Evolutionary conservation across 2,329 filamentous ascomycete genomes (phyloP).

Genomic region (Epichloe scottii): DNA sequence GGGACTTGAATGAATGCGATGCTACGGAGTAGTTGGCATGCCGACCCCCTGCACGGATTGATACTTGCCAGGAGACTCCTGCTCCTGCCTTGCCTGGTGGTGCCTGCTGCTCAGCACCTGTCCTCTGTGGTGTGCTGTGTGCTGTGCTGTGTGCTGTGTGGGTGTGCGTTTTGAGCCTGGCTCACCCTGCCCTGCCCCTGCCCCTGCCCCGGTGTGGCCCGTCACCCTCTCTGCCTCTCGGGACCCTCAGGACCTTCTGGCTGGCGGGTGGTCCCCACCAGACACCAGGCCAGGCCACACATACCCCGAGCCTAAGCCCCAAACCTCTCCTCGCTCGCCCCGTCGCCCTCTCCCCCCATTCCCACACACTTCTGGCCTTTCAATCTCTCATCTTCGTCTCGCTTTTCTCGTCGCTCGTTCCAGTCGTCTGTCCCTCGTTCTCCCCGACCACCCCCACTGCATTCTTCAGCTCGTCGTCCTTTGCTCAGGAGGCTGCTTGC

Average conservation of each 20-base stretch:
- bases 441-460: slow-evolving; percentile 17
- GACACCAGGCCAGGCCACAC: neutral
- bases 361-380: neutral
- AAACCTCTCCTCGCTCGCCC: slow-evolving; percentile 6
- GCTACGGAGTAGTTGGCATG: too few relatives aligned
- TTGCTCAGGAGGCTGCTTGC: slow-evolving; percentile 2
- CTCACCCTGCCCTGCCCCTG: too few relatives aligned
- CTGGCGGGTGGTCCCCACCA: neutral
- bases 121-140: neutral
- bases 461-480: slow-evolving; percentile 9
- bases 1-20: too few relatives aligned
- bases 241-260: neutral
- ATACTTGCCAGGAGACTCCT: too few relatives aligned
- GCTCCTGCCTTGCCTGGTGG: neutral
- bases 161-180: too few relatives aligned
- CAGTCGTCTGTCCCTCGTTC: slow-evolving; percentile 24
- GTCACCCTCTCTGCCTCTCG: too few relatives aligned
- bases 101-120: neutral
- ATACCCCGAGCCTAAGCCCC: neutral
- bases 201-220: too few relatives aligned
- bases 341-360: slow-evolving; percentile 5
- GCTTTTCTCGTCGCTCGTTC: slow-evolving; percentile 24
- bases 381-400: slow-evolving; percentile 13
- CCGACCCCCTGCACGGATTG: too few relatives aligned
- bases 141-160: neutral